Conservation (phyloP, 2,329 filamentous ascomycete species). For the Cytospora leucostoma region DNA sequence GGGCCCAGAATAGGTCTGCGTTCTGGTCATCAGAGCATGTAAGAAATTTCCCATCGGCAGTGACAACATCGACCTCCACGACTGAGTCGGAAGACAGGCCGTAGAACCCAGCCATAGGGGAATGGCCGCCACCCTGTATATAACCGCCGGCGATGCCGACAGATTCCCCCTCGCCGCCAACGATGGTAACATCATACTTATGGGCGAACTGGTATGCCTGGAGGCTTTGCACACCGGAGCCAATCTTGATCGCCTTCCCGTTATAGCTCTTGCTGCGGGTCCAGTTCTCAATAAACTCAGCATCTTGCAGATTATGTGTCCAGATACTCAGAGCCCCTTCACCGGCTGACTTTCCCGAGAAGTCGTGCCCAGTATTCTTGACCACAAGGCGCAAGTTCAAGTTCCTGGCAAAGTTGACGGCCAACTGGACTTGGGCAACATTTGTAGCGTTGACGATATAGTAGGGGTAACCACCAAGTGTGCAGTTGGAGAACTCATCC, state of each 20-base stretch:
- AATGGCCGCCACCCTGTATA: slow-evolving; percentile 16
- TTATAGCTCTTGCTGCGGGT: slow-evolving; percentile 34
- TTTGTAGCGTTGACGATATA: slow-evolving; percentile 44
- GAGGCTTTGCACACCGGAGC: slow-evolving; percentile 18
- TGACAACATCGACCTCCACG: slow-evolving; percentile 46
- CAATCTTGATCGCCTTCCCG: slow-evolving; percentile 49
- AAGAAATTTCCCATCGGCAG: slow-evolving; percentile 44
- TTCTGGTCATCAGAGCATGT: slow-evolving; percentile 44
- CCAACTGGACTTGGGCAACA: slow-evolving; percentile 45
- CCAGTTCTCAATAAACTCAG: slow-evolving; percentile 34
- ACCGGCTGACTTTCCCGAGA: slow-evolving; percentile 41
- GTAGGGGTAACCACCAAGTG: slow-evolving; percentile 42
- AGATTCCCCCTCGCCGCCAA: slow-evolving; percentile 18
- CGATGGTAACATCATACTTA: slow-evolving; percentile 5
- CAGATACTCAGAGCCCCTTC: slow-evolving; percentile 41
- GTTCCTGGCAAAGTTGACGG: slow-evolving; percentile 49
- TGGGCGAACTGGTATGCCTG: slow-evolving; percentile 15
- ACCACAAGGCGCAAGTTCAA: slow-evolving; percentile 53
- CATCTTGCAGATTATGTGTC: slow-evolving; percentile 41
- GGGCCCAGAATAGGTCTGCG: slow-evolving; percentile 41
- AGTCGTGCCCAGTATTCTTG: slow-evolving; percentile 55
- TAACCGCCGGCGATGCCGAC: slow-evolving; percentile 13
- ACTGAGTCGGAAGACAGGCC: slow-evolving; percentile 17
- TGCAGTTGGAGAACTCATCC: slow-evolving; percentile 35
- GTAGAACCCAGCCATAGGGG: slow-evolving; percentile 3